A percentile compares a stretch with the other conserved stretches of the same genome.
Conservation (phyloP, 257 asterid species). For the Perilla frutescens region DNA sequence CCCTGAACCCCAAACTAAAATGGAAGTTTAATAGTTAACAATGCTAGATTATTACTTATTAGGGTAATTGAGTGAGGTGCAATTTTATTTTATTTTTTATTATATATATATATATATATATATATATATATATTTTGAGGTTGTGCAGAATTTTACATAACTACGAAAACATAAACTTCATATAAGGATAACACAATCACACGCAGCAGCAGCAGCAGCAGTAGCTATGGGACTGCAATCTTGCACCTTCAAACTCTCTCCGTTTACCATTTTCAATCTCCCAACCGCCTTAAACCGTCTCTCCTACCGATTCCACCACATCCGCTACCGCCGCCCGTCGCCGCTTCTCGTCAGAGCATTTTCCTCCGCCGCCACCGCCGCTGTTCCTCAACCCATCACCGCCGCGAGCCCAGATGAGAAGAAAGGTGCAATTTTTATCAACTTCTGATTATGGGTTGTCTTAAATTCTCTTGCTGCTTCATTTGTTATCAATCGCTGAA, state of each 20-base stretch:
- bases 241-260: constrained; percentile 35
- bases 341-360: constrained; percentile 54
- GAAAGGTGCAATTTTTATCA: constrained; percentile 43
- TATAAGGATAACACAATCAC: constrained; percentile 17
- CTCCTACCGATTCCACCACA: constrained; percentile 22
- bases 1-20: too few relatives aligned
- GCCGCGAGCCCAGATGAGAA: constrained; percentile 38
- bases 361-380: constrained; percentile 52
- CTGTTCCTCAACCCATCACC: constrained; percentile 39
- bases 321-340: constrained; percentile 32
- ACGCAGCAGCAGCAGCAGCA: background rate
- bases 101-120: too few relatives aligned
- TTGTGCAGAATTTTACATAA: too few relatives aligned
- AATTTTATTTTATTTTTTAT: too few relatives aligned
- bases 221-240: constrained; percentile 57
- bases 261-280: constrained; percentile 32
- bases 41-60: too few relatives aligned
- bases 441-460: constrained; percentile 1
- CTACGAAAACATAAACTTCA: background rate
- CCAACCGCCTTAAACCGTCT: constrained; percentile 28
- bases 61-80: too few relatives aligned
- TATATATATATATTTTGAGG: too few relatives aligned
- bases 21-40: too few relatives aligned
- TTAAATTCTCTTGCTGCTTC: background rate
- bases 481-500: background rate